Percentiles rank a stretch among this genome's conserved stretches.
phyloP scores from a whole-genome alignment of 2,329 filamentous ascomycete species.

The Diplodia scrobiculata region DNA sequence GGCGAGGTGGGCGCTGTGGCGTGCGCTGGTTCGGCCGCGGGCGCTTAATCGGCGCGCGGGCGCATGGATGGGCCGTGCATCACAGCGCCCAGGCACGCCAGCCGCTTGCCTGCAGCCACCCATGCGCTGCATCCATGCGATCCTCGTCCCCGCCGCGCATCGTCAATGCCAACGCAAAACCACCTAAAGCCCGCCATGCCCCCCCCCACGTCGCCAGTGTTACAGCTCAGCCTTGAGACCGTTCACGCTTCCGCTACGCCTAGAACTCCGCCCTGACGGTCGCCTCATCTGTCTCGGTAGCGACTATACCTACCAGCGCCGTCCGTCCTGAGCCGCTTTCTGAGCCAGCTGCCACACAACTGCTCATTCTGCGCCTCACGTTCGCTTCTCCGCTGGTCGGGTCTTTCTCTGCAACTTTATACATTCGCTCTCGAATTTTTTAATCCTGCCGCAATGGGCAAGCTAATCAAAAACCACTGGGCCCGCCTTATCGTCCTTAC shows the following conservation, averaged over 20 bases:
- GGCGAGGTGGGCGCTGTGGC: slow-evolving; percentile 2
- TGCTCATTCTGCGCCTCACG: slow-evolving; percentile 29
- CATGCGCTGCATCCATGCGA: slow-evolving; percentile 15
- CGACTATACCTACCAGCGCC: slow-evolving; percentile 22
- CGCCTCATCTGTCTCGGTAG: slow-evolving; percentile 1
- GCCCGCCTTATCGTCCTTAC: slow-evolving; percentile 90
- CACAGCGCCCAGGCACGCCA: slow-evolving; percentile 20
- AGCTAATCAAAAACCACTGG: slow-evolving; percentile 99
- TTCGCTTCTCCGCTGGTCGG: slow-evolving; percentile 20
- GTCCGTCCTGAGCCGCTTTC: slow-evolving; percentile 11
- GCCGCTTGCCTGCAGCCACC: slow-evolving; percentile 21
- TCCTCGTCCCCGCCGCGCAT: slow-evolving; percentile 23
- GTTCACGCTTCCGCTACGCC: slow-evolving; percentile 9
- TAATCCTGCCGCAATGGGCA: slow-evolving; percentile 68
- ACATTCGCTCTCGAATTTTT: slow-evolving; percentile 22
- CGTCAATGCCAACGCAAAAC: slow-evolving; percentile 15
- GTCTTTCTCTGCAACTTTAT: slow-evolving; percentile 25
- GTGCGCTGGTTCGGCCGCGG: slow-evolving; percentile 26
- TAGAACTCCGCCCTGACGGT: not conserved
- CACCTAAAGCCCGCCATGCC: slow-evolving; percentile 26
- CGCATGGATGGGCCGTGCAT: slow-evolving; percentile 11
- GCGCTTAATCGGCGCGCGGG: slow-evolving; percentile 24
- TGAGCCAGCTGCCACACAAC: slow-evolving; percentile 13
- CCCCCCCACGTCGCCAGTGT: not conserved
- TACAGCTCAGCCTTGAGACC: slow-evolving; percentile 22